A percentile compares a stretch with the other conserved stretches of the same genome.
Conservation (phyloP, 1,139 yeast genomes). For the Tardiomyces digboiensis region DNA sequence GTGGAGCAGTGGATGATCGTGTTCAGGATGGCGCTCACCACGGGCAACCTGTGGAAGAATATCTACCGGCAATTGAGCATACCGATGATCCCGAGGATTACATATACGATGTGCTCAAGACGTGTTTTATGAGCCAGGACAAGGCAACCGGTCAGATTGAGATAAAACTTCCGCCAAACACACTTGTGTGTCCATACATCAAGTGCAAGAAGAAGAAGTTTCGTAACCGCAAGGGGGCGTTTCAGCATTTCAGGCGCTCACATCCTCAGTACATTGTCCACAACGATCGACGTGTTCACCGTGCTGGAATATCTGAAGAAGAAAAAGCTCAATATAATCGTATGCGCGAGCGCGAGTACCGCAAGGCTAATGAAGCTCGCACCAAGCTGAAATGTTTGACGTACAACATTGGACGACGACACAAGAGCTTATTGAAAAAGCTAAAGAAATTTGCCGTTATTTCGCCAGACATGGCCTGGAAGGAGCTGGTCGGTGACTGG, state of each 20-base stretch:
- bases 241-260: neutral
- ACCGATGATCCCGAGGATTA: neutral
- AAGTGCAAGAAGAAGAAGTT: constrained; percentile 1
- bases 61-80: neutral
- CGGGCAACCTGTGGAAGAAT: neutral
- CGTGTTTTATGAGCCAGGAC: neutral
- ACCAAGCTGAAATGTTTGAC: neutral
- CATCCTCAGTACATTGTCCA: neutral
- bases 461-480: neutral
- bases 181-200: neutral
- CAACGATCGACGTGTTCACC: constrained; percentile 1
- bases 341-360: constrained; percentile 1
- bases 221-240: neutral
- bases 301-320: neutral
- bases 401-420: neutral
- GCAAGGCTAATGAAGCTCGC: neutral
- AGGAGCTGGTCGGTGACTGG: neutral
- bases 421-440: neutral
- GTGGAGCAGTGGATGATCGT: neutral
- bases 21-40: neutral
- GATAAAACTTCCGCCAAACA: constrained; percentile 1
- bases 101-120: neutral
- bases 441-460: neutral
- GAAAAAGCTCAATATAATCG: neutral
- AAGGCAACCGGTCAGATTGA: neutral